These are phyloP conservation scores for Clitoria ternatea DNA, from an alignment of 306 rosid genomes.

Conservation along the genomic window DNA sequence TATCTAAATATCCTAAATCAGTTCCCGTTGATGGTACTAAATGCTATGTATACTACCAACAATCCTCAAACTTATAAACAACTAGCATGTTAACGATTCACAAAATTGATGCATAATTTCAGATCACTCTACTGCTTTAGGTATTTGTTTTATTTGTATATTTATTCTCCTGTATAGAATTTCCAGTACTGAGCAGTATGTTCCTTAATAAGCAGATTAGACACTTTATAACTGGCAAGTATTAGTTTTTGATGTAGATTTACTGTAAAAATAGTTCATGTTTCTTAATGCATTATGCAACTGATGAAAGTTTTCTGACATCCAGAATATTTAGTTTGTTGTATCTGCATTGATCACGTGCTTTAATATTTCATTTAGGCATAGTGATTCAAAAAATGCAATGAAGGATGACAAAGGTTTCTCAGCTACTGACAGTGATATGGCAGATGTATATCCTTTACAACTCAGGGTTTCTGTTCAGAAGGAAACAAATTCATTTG, in stretches of 20 bases:
- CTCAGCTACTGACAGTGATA: constrained; percentile 72
- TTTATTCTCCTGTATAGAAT: constrained; percentile 6
- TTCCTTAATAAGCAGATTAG: background rate
- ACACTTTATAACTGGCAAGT: constrained; percentile 4
- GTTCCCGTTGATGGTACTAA: background rate
- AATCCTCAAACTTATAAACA: background rate
- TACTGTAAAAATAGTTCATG: constrained; percentile 7
- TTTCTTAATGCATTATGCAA: constrained; percentile 1
- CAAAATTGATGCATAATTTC: constrained; percentile 2
- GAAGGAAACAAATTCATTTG: constrained; percentile 69
- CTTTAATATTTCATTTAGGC: constrained; percentile 53
- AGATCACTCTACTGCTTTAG: background rate
- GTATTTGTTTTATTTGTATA: constrained; percentile 21
- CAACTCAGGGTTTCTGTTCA: constrained; percentile 81
- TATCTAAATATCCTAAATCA: background rate
- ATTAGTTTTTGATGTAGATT: constrained; percentile 1
- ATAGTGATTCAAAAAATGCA: constrained; percentile 66
- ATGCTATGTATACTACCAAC: background rate
- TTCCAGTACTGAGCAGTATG: constrained; percentile 2
- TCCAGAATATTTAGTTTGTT: constrained; percentile 5
- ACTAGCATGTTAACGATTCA: background rate
- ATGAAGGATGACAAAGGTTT: constrained; percentile 62
- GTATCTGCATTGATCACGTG: constrained; percentile 21
- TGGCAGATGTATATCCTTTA: constrained; percentile 87
- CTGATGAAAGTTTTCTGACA: background rate